Evolutionary conservation across 106 monocot genomes (phyloP).

Genomic region (Acorus calamus): DNA sequence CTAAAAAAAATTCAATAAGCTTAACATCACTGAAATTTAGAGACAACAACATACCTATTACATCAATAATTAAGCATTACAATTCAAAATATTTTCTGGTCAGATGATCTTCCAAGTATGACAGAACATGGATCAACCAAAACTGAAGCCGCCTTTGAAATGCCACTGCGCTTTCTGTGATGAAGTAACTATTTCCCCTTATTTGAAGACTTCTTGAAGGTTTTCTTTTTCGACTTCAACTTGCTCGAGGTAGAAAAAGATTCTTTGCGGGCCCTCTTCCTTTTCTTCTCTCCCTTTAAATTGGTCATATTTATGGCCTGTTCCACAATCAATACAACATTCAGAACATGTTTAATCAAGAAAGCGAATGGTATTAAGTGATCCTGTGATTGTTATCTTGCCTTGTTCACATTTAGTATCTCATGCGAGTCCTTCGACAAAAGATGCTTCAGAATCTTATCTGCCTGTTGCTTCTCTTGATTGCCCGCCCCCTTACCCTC

Average conservation of each 20-base stretch:
- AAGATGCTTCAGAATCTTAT: slow-evolving; percentile 71
- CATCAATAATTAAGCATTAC: no score
- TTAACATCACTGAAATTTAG: no score
- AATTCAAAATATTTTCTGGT: no score
- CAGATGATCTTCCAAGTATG: no score
- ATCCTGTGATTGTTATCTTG: slow-evolving; percentile 1
- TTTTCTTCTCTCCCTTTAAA: slow-evolving; percentile 24
- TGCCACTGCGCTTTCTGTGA: no score
- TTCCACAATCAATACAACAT: background rate
- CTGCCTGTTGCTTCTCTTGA: slow-evolving; percentile 78
- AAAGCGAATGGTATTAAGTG: no score
- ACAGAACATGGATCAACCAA: no score
- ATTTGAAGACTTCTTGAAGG: slow-evolving; percentile 23
- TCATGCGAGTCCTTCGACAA: slow-evolving; percentile 60
- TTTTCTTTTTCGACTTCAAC: slow-evolving; percentile 20
- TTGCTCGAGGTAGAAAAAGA: slow-evolving; percentile 11
- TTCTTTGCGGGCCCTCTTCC: slow-evolving; percentile 6
- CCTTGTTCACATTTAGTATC: slow-evolving; percentile 89
- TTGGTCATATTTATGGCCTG: slow-evolving; percentile 26
- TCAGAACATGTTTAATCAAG: no score
- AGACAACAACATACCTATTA: no score
- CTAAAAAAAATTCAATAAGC: no score
- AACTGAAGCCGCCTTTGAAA: no score
- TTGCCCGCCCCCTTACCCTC: slow-evolving; percentile 85
- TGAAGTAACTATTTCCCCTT: background rate